These are phyloP conservation scores for Capronia americana DNA, from an alignment of 2,329 filamentous ascomycete species.

Conservation along the genomic window DNA sequence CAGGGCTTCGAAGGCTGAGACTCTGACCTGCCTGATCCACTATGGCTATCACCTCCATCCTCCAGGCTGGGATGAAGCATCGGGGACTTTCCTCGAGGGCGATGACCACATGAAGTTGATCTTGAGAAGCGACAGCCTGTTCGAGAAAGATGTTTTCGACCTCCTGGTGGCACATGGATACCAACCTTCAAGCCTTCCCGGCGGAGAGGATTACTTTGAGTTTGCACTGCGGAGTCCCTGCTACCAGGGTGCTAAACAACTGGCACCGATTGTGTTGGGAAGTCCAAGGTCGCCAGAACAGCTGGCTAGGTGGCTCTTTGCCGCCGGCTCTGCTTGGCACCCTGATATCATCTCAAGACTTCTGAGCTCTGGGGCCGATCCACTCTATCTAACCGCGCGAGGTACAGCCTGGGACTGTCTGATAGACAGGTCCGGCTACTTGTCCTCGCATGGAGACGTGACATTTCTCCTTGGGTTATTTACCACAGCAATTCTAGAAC, in stretches of 20 bases:
- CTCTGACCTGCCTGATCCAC: neutral
- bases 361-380: neutral
- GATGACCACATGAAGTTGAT: too few relatives aligned
- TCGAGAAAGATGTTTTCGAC: neutral
- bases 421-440: neutral
- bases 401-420: neutral
- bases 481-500: neutral
- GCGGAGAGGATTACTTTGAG: neutral
- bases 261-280: neutral
- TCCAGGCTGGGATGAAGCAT: neutral
- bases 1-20: neutral
- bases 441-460: neutral
- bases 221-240: neutral
- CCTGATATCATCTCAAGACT: neutral
- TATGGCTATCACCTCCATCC: neutral
- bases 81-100: neutral
- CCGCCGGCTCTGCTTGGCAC: neutral
- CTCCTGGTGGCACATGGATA: neutral
- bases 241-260: neutral
- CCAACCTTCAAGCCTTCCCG: neutral
- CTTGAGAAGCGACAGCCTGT: neutral
- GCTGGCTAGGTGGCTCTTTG: neutral
- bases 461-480: neutral
- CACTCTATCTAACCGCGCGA: neutral
- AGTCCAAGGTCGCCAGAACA: neutral